Evolutionary conservation across 2,329 filamentous ascomycete species (phyloP).

Genomic region (Aphanocladium album): DNA sequence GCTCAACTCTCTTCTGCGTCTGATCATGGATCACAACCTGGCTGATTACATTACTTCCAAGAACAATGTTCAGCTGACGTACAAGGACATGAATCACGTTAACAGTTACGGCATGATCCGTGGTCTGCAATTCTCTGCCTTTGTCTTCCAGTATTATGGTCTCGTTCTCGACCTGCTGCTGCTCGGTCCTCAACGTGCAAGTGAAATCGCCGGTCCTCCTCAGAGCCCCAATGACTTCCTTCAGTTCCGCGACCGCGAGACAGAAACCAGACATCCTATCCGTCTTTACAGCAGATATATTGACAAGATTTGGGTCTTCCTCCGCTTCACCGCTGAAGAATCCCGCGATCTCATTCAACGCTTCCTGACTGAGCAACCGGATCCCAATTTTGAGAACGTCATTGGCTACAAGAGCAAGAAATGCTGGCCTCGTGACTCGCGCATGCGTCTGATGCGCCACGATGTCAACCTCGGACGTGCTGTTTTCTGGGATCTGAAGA

Average conservation of each 20-base stretch:
- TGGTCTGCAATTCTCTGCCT: constrained; percentile 94
- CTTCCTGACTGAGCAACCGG: constrained; percentile 95
- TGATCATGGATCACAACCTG: constrained; percentile 99
- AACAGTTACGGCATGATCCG: constrained; percentile 99
- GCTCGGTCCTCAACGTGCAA: constrained; percentile 90
- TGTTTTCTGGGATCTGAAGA: constrained; percentile 99
- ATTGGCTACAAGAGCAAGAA: constrained; percentile 99
- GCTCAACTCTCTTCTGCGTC: constrained; percentile 81
- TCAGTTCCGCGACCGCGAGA: constrained; percentile 90
- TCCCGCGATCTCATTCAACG: constrained; percentile 94
- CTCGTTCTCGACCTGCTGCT: constrained; percentile 89
- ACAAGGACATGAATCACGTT: constrained; percentile 99
- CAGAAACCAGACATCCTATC: constrained; percentile 90
- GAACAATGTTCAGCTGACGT: constrained; percentile 98
- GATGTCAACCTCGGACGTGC: constrained; percentile 96
- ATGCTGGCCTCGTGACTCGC: constrained; percentile 95
- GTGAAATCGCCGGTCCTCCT: constrained; percentile 91
- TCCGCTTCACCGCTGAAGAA: constrained; percentile 89
- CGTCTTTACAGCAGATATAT: constrained; percentile 97
- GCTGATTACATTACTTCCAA: constrained; percentile 99
- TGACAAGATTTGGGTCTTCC: constrained; percentile 97
- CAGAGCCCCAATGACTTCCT: constrained; percentile 95
- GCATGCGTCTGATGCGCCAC: constrained; percentile 97
- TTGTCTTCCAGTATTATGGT: constrained; percentile 98
- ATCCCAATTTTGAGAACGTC: constrained; percentile 98